Evolutionary conservation across 805 yeast species (phyloP).

Genomic region (Nakazawaea laoshanensis): DNA sequence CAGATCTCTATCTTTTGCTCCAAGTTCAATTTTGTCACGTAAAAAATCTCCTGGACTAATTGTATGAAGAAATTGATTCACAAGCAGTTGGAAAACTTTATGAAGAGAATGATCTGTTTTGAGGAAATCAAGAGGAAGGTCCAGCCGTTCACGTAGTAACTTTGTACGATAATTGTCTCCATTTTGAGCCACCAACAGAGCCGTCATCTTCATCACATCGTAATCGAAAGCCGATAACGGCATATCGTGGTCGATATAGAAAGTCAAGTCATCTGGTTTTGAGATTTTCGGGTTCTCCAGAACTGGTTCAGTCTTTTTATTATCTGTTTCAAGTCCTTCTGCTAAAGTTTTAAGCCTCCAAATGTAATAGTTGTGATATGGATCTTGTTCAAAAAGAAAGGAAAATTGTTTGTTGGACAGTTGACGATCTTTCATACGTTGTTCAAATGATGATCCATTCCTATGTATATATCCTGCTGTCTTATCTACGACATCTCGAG

Average conservation of each 20-base stretch:
- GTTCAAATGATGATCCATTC: constrained; percentile 63
- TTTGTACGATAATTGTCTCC: constrained; percentile 36
- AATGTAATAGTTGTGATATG: constrained; percentile 49
- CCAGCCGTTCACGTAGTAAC: constrained; percentile 26
- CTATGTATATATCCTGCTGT: constrained; percentile 63
- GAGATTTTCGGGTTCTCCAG: constrained; percentile 11
- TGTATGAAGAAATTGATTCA: constrained; percentile 46
- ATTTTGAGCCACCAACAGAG: constrained; percentile 57
- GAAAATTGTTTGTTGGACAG: constrained; percentile 44
- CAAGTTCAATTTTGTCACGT: constrained; percentile 16
- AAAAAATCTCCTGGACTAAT: constrained; percentile 18
- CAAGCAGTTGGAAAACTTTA: constrained; percentile 35
- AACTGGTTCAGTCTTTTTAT: constrained; percentile 3
- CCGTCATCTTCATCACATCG: constrained; percentile 64
- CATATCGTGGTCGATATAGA: constrained; percentile 19
- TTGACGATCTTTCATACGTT: constrained; percentile 39
- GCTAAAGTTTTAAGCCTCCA: constrained; percentile 31
- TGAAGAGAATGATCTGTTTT: constrained; percentile 52
- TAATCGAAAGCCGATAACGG: constrained; percentile 54
- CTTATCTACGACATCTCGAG: constrained; percentile 50
- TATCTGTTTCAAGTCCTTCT: constrained; percentile 16
- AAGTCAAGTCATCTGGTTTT: constrained; percentile 20
- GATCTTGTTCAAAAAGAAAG: constrained; percentile 50
- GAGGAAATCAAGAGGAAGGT: constrained; percentile 56
- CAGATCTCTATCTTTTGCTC: constrained; percentile 20